Evolutionary conservation across 148 eudicot genomes (phyloP), one percentile per base, ranked within the genome.

Genomic region (Rheum nobile): DNA sequence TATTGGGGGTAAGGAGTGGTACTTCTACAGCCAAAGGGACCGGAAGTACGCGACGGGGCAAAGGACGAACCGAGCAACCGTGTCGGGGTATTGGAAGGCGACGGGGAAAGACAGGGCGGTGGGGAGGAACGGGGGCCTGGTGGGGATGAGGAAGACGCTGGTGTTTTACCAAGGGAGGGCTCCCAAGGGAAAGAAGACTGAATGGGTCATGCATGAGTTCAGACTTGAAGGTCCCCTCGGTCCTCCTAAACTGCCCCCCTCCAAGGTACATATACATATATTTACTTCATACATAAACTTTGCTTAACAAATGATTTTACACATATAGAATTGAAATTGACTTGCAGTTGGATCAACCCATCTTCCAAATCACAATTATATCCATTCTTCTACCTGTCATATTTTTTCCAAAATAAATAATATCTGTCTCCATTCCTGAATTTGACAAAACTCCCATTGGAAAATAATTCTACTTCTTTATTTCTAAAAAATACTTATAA

Each of bases 171-270:
- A 85, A 76, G 98, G 98, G 19, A 79, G 97, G 52, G 98, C 98
- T 0, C 98, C 98, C 21, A 93, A 91, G 76, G 98, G 98, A 8
- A 86, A 75, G 41, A 91, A 91, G 77, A 85, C 91, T 26, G 85
- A 95, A 10, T 95, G 98, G 98, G 97, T 95, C 29, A 91, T 95
- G 98, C 97, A 95, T 80, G 98, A 95, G 73, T 95, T 90, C 75
- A 78, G 99, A 5, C 76, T 92, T 54, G 94, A 95, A 81, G 90
- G 89, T 10, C 86, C 88, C 50, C 76, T 80, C 35, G 84, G 74
- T 63, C 80, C 85, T 75, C 87, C 86, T 31, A 84, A 79, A 43
- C 3, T 73, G 65, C 76, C 84, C 21, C 74, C 86, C 8, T 70
- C 79, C 39, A 73, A 73, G 75, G 75, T 73, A 72, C 9, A 65